These are phyloP conservation scores for Mycosphaerella sp. DNA, from an alignment of 2,329 filamentous ascomycete genomes.

Conservation along the genomic window DNA sequence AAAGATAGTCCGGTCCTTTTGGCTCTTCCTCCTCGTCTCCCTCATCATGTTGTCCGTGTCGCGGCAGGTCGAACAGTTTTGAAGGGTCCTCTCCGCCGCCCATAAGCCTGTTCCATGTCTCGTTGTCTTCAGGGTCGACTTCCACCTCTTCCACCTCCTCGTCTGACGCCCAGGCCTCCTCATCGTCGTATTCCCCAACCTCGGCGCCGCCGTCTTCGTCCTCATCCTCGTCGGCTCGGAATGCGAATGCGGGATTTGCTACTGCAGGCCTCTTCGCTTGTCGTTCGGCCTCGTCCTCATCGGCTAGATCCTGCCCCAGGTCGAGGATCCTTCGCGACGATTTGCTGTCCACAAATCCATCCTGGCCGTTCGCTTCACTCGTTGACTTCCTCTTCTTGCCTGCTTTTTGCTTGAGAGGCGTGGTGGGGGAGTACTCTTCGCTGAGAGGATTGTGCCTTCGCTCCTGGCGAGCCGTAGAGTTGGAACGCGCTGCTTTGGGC, in stretches of 20 bases:
- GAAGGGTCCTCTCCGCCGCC: conserved; percentile 69
- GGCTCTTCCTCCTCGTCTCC: conserved; percentile 29
- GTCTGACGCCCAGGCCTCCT: conserved; percentile 66
- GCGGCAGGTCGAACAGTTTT: conserved; percentile 57
- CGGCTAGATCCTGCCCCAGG: conserved; percentile 80
- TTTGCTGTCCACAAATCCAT: conserved; percentile 77
- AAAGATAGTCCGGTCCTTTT: conserved; percentile 58
- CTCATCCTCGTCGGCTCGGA: conserved; percentile 56
- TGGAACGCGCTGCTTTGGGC: conserved; percentile 65
- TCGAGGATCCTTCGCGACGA: conserved; percentile 82
- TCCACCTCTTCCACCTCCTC: conserved; percentile 62
- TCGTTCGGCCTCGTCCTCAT: conserved; percentile 63
- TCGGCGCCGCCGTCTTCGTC: conserved; percentile 50
- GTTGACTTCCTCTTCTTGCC: conserved; percentile 58
- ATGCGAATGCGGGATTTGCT: conserved; percentile 65
- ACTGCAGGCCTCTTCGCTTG: conserved; percentile 39
- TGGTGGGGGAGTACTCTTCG: conserved; percentile 73
- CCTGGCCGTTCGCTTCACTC: conserved; percentile 50
- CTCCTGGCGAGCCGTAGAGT: conserved; percentile 49
- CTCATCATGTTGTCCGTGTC: conserved; percentile 42
- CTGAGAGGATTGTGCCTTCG: conserved; percentile 86
- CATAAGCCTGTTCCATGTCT: conserved; percentile 78
- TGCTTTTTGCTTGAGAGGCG: conserved; percentile 61
- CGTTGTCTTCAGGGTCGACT: conserved; percentile 80
- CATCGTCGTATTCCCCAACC: conserved; percentile 44